phyloP scores from a whole-genome alignment of 139 green algal species.

The Mesostigma viride region DNA sequence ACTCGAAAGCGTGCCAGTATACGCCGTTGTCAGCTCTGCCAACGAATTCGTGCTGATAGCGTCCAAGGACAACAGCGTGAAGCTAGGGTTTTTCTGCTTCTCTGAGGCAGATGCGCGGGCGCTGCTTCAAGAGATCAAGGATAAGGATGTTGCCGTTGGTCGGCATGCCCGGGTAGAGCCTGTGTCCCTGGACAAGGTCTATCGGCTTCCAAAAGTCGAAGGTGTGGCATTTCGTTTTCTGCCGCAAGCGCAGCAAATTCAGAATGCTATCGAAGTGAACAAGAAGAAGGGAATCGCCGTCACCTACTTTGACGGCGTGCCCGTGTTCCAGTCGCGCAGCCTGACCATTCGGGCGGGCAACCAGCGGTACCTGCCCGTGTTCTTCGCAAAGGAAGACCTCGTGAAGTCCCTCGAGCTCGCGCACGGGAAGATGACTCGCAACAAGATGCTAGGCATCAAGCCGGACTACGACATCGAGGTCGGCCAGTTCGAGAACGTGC shows the following conservation, averaged over 20 bases:
- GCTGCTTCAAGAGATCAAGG: conserved; percentile 1
- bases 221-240: not conserved
- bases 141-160: not conserved
- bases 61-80: not conserved
- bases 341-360: not conserved
- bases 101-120: not conserved
- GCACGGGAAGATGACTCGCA: not conserved
- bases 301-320: not conserved
- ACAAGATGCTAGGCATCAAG: not conserved
- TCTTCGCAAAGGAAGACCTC: not conserved
- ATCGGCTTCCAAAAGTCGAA: not conserved
- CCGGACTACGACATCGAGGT: not conserved
- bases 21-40: not conserved
- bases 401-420: not conserved
- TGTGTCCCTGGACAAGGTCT: not conserved
- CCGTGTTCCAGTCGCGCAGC: not conserved
- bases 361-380: not conserved
- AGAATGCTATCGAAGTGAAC: not conserved
- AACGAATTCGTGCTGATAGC: not conserved
- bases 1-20: not conserved
- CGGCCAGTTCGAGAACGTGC: not conserved
- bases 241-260: not conserved
- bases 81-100: not conserved
- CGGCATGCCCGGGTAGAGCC: not conserved
- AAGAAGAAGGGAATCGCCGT: not conserved